Evolutionary conservation across 257 asterid genomes (phyloP), one percentile per base, ranked within the genome.

Genomic region (Plectranthus barbatus): DNA sequence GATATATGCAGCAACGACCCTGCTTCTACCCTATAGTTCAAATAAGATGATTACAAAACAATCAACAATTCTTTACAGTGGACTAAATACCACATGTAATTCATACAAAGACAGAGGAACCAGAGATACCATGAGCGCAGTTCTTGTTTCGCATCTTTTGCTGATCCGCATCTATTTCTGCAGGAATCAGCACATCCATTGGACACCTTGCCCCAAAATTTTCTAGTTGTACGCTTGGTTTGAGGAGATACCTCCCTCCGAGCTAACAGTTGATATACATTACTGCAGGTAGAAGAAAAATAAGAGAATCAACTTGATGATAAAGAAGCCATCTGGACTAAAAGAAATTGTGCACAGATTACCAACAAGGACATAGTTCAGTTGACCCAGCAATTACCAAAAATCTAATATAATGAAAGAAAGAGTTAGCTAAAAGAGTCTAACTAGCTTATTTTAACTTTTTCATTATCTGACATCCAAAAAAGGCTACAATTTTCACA

Each of bases 181-280:
- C 41, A 55, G 10, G 88, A 76, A 67, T 71, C 81, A 51, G 26
- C 65, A 60, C 63, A 63, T 53, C 51, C 60, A 44, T 56, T 77
- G 39, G 97, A 72, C 23, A 74, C 74, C 71, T 83, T 81, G 34
- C 83, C 84, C 93, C 87, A 79, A 61, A 79, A 80, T 81, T 73
- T 84, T 60, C 70, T 87, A 41, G 91, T 79, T 58, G 80, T 49
- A 65, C 76, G 81, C 73, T 78, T 87, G 37, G 84, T 70, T 40
- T 71, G 82, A 64, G 97, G 93, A 64, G 89, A 81, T 62, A 91
- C 72, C 83, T 91, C 97, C 69, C 97, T 82, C 64, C 78, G 81
- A 19, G 90, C 81, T 76, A 91, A 73, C 76, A 91, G 70, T 56
- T 73, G 81, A 71, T 74, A 82, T 29, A 87, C 81, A 53, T 87